phyloP scores from a whole-genome alignment of 2,329 filamentous ascomycete species.

The Colletotrichum chrysophilum region DNA sequence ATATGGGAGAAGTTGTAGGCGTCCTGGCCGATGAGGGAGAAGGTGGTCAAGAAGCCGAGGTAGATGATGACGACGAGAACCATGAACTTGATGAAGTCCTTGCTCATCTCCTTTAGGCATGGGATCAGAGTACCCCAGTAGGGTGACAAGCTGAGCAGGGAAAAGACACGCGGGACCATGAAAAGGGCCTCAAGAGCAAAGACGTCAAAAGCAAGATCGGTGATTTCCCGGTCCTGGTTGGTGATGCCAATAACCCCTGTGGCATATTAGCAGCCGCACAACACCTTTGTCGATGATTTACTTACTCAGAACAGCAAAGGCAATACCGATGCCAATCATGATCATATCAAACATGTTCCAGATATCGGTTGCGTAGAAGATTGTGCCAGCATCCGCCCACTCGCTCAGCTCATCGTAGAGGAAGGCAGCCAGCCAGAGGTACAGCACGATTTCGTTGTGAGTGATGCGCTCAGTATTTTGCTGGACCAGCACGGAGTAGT shows the following conservation, averaged over 20 bases:
- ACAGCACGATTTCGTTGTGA: conserved; percentile 72
- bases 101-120: conserved; percentile 92
- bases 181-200: conserved; percentile 87
- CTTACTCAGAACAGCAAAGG: conserved; percentile 77
- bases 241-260: conserved; percentile 71
- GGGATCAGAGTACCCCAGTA: conserved; percentile 92
- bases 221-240: conserved; percentile 64
- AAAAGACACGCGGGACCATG: conserved; percentile 87
- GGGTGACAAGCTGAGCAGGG: conserved; percentile 82
- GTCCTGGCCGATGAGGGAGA: conserved; percentile 77
- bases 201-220: conserved; percentile 86
- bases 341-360: conserved; percentile 78
- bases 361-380: conserved; percentile 84
- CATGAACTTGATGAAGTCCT: conserved; percentile 87
- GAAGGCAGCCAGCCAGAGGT: conserved; percentile 87
- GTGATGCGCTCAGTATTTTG: conserved; percentile 72
- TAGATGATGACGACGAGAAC: conserved; percentile 84
- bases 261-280: conserved; percentile 11
- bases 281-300: conserved; percentile 7
- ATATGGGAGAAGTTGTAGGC: conserved; percentile 69
- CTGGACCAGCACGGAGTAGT: conserved; percentile 85
- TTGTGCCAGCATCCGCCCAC: conserved; percentile 82
- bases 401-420: conserved; percentile 87
- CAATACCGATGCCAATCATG: conserved; percentile 75
- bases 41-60: conserved; percentile 87